These are phyloP conservation scores for Elasticomyces elasticus DNA, from an alignment of 495 filamentous ascomycete species.

Conservation along the genomic window DNA sequence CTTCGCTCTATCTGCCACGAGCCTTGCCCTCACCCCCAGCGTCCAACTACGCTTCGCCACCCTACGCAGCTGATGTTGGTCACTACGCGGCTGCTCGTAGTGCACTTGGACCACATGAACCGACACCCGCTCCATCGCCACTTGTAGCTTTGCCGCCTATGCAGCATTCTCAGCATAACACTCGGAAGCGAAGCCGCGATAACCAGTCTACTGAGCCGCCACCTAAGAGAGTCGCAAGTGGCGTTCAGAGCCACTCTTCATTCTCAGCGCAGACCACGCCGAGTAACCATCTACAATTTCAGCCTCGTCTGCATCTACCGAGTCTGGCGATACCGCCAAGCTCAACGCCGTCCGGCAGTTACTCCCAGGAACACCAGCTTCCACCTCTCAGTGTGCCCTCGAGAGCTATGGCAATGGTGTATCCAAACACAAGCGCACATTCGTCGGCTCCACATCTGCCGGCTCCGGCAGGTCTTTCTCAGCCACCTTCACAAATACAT, in stretches of 20 bases:
- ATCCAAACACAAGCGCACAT: constrained; percentile 39
- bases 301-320: constrained; percentile 47
- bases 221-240: constrained; percentile 46
- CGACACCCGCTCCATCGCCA: constrained; percentile 38
- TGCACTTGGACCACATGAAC: neutral
- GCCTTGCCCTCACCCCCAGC: constrained; percentile 48
- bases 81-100: constrained; percentile 1
- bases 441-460: constrained; percentile 37
- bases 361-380: constrained; percentile 21
- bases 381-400: constrained; percentile 23
- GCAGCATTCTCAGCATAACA: neutral
- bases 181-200: constrained; percentile 65
- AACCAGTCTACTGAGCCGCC: constrained; percentile 53
- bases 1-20: constrained; percentile 31
- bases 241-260: constrained; percentile 29
- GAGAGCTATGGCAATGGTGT: constrained; percentile 55
- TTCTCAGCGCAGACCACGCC: constrained; percentile 25
- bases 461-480: constrained; percentile 44
- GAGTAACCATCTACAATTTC: constrained; percentile 11
- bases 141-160: constrained; percentile 38
- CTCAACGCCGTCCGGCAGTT: constrained; percentile 16
- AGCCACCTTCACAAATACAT: constrained; percentile 40
- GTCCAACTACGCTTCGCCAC: constrained; percentile 38
- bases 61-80: constrained; percentile 17
- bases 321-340: constrained; percentile 40